These are phyloP conservation scores for Macrophomina tecta DNA, from an alignment of 2,329 filamentous ascomycete species.

Conservation along the genomic window DNA sequence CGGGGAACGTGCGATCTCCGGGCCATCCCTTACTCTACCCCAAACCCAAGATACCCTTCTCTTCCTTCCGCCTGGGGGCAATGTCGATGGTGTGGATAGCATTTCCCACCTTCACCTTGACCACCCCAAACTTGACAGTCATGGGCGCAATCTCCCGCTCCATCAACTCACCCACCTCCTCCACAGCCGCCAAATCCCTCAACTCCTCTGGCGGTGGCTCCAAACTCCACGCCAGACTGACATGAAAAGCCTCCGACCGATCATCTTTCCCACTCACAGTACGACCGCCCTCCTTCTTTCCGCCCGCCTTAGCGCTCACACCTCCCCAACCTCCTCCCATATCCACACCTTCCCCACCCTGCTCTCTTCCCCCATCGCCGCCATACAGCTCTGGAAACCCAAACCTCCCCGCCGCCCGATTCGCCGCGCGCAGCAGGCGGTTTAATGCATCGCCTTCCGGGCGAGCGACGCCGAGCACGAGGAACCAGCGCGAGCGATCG, in stretches of 20 bases:
- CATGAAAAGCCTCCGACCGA: constrained; percentile 72
- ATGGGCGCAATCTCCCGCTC: constrained; percentile 34
- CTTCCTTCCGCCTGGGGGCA: constrained; percentile 32
- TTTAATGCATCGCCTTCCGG: constrained; percentile 46
- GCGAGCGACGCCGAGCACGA: constrained; percentile 70
- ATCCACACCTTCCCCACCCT: constrained; percentile 37
- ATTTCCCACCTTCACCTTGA: constrained; percentile 58
- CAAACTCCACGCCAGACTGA: constrained; percentile 83
- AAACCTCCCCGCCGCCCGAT: constrained; percentile 64
- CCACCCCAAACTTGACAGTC: constrained; percentile 43
- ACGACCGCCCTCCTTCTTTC: constrained; percentile 30
- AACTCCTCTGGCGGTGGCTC: constrained; percentile 16
- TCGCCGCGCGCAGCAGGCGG: constrained; percentile 69
- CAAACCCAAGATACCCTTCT: constrained; percentile 33
- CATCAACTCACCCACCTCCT: constrained; percentile 23
- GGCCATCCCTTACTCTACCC: background rate
- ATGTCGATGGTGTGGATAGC: constrained; percentile 42
- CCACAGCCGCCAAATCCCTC: constrained; percentile 24
- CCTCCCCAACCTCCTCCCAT: constrained; percentile 14
- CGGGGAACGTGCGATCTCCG: background rate
- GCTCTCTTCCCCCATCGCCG: constrained; percentile 38
- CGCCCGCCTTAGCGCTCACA: background rate
- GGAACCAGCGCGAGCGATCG: constrained; percentile 76
- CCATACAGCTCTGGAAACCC: constrained; percentile 75
- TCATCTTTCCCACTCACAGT: constrained; percentile 40